Base-by-base conservation (phyloP, 2,329 filamentous ascomycete genomes). In the Hypoxylon sp. region DNA sequence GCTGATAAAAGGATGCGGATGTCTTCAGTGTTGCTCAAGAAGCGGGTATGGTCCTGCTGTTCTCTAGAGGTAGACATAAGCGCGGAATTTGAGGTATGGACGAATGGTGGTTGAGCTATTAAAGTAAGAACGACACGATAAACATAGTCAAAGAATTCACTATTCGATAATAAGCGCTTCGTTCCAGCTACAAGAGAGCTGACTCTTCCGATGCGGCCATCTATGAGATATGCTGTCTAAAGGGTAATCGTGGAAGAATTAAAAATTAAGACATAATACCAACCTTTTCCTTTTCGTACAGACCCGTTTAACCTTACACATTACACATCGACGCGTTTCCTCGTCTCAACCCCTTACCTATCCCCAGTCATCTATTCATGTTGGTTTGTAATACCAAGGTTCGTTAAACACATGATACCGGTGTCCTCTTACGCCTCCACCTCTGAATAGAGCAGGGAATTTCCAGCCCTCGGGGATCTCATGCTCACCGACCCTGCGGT, bases 351-450 rank as follows among this genome's bases (percentile, higher is more conserved):
- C 17, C 27, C 32, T 16, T 13, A 6, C 17, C 41, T 19, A 11
- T 35, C 8, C 4, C 32, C 34, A 15, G n/a, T 21, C 16, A 29
- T 29, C 45, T 40, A 49, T 38, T 57, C 42, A 55, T 48, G 60
- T 49, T 12, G 56, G 46, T 29, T 67, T 70, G 59, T 73, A 87
- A 68, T 94, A 96, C 69, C 89, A 81, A 38, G 91, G 92, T 75
- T 95, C 90, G 62, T 96, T 82, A 73, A 99, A 97, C 20, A 97
- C 94, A 71, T 99, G 94, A 72, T 97, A 99, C 54, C 80, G 76
- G 73, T 99, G 94, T 3, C 90, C 94, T 52, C 94, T 80, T 4
- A 96, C 90, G 35, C 94, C 94, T 59, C 92, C 73, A 0, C 91
- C 93, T 60, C 82, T 84, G 75, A 99, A 97, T 70, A 94, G 69